Evolutionary conservation across 495 filamentous ascomycete genomes (phyloP).

Genomic region (Aspergillus panamensis): DNA sequence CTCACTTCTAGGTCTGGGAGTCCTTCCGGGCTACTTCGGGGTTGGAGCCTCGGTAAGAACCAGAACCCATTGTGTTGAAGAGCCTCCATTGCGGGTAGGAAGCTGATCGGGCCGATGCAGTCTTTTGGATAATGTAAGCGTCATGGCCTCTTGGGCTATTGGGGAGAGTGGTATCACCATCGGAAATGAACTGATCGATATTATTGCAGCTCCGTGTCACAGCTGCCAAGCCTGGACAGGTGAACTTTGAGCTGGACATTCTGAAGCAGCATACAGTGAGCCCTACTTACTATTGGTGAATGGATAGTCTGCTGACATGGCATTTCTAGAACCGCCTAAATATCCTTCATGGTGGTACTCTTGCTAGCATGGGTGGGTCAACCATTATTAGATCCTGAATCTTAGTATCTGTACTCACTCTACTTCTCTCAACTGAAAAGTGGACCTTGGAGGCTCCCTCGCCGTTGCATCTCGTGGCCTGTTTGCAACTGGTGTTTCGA

Average conservation of each 20-base stretch:
- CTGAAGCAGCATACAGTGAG: conserved; percentile 82
- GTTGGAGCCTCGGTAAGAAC: conserved; percentile 74
- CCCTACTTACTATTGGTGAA: background rate
- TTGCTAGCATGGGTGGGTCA: conserved; percentile 76
- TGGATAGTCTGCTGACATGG: conserved; percentile 4
- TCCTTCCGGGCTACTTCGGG: conserved; percentile 82
- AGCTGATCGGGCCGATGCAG: conserved; percentile 20
- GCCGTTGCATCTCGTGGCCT: conserved; percentile 89
- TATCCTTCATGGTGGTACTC: conserved; percentile 91
- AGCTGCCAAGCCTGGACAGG: conserved; percentile 68
- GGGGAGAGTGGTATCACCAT: too few species aligned
- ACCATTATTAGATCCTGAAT: background rate
- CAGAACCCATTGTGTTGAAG: background rate
- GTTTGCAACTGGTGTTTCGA: conserved; percentile 86
- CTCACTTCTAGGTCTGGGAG: conserved; percentile 60
- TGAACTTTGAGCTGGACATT: conserved; percentile 85
- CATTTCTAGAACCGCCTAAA: conserved; percentile 71
- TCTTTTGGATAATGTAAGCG: conserved; percentile 40
- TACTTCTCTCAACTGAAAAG: conserved; percentile 36
- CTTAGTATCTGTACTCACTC: background rate
- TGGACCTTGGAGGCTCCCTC: conserved; percentile 88
- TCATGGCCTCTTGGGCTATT: too few species aligned
- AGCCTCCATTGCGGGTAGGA: background rate
- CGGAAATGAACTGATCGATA: conserved; percentile 8
- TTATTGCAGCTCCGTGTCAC: conserved; percentile 66